Evolutionary conservation across 306 rosid genomes (phyloP), one percentile per base, ranked within the genome.

Genomic region (Myrica gale): DNA sequence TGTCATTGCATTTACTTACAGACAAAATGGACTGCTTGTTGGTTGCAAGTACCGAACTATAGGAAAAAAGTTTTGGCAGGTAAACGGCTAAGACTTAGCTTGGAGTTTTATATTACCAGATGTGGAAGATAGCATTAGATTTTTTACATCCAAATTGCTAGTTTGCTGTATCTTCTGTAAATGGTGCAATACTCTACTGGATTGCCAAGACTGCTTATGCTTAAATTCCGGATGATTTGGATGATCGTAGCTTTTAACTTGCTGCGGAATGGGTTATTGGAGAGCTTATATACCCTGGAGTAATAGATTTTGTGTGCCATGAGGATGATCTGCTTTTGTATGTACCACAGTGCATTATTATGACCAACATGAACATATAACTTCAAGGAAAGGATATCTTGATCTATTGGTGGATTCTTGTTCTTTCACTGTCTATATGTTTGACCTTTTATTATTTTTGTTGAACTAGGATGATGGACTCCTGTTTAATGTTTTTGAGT

Each of bases 61-160:
- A 60, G 87, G 63, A 21, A 94, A 90, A 87, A 87, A 83, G 75
- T 94, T 87, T 85, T 92, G 98, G 98, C 92, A 84, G 98, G 98
- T 93, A 88, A 16, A 11, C 7, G 47, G 71, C 61, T 79, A 51
- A 69, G 69, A 7, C 60, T 76, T 50, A 42, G 74, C 58, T 46
- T 47, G n/a, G 39, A 58, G 17, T 81, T 77, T 77, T 19, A 79
- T 74, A 39, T 58, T 55, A 46, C 65, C 16, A 60, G 47, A 7
- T 60, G 8, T 6, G 6, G 50, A 50, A 47, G 46, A 57, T 21
- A 50, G 48, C 37, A 3, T 60, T 60, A 60, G 70, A 17, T 70
- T 41, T 37, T 62, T 56, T 20, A 11, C 23, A 41, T 68, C 55
- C 21, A 21, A 21, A 45, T 44, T 8, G 5, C 26, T 58, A 42